phyloP scores from a whole-genome alignment of 129 eudicot genomes.

The carrot (Daucus carota) region DH1_v3.0 NC_030385.2:19648001-19648500 shows the following conservation, averaged over 20 bases:
- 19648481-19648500: slow-evolving; percentile 77
- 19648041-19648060: not conserved
- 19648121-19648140: not conserved
- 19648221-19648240: not conserved
- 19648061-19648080: slow-evolving; percentile 22
- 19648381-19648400: not conserved
- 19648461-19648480: slow-evolving; percentile 92
- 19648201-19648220: not conserved
- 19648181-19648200: no score
- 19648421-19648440: not conserved
- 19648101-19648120: slow-evolving; percentile 41
- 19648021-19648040: slow-evolving; percentile 25
- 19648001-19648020: slow-evolving; percentile 73
- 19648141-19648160: no score
- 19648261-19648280: not conserved
- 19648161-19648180: not conserved
- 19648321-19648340: not conserved
- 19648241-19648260: not conserved
- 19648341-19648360: not conserved
- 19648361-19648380: not conserved
- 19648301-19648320: not conserved
- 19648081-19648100: slow-evolving; percentile 93
- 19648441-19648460: slow-evolving; percentile 69
- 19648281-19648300: not conserved
- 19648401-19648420: not conserved